Conservation (phyloP, 2,329 filamentous ascomycete genomes). For the Penicillium fuscoglaucum region DNA sequence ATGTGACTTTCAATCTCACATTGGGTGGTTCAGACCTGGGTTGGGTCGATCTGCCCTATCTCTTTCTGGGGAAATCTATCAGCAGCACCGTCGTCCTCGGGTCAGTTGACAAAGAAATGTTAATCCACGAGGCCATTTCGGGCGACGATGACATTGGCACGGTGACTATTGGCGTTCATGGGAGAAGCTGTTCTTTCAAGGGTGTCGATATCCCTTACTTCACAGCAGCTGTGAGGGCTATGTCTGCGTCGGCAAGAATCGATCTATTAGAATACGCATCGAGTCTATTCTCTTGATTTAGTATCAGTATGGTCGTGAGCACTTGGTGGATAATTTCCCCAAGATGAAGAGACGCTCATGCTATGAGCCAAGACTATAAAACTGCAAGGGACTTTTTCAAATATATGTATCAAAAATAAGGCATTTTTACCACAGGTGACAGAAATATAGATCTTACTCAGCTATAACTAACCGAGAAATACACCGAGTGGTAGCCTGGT, state of each 20-base stretch:
- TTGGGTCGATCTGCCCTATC: constrained; percentile 25
- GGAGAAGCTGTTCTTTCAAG: constrained; percentile 28
- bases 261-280: constrained; percentile 27
- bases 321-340: too few species aligned
- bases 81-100: constrained; percentile 19
- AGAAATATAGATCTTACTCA: too few species aligned
- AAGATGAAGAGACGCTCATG: too few species aligned
- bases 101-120: constrained; percentile 19
- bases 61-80: constrained; percentile 19
- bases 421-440: too few species aligned
- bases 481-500: too few species aligned
- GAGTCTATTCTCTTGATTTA: not conserved
- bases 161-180: constrained; percentile 26
- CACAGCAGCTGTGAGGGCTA: constrained; percentile 25
- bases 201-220: constrained; percentile 30
- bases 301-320: too few species aligned
- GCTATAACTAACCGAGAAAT: too few species aligned
- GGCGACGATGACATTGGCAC: constrained; percentile 19
- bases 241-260: constrained; percentile 19
- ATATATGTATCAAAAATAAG: too few species aligned
- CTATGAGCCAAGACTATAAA: not conserved
- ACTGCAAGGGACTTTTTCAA: too few species aligned
- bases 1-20: constrained; percentile 29
- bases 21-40: constrained; percentile 22
- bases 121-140: constrained; percentile 23